Evolutionary conservation across 2,329 filamentous ascomycete species (phyloP).

Genomic region (Peltaster fructicola): DNA sequence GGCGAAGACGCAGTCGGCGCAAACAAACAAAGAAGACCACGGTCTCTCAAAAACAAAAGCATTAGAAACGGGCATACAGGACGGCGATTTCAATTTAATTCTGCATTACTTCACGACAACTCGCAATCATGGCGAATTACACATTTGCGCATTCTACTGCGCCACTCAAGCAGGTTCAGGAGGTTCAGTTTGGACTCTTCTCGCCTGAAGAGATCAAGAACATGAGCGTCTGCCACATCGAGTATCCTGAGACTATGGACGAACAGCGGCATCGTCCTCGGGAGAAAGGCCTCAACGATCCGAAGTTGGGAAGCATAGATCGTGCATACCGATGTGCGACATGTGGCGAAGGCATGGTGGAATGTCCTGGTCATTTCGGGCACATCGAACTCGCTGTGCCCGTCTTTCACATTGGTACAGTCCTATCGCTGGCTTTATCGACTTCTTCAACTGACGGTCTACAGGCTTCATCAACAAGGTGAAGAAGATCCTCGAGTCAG

Average conservation of each 20-base stretch:
- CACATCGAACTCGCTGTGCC: slow-evolving; percentile 96
- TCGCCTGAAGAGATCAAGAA: slow-evolving; percentile 98
- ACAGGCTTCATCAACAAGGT: slow-evolving; percentile 94
- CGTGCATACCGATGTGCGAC: slow-evolving; percentile 90
- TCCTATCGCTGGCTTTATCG: slow-evolving; percentile 13
- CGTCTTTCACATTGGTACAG: slow-evolving; percentile 71
- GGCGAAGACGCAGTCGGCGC: slow-evolving; percentile 4
- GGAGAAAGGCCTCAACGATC: slow-evolving; percentile 84
- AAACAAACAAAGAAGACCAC: too few species aligned
- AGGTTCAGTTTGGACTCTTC: slow-evolving; percentile 96
- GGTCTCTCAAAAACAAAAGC: too few species aligned
- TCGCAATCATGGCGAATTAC: slow-evolving; percentile 73
- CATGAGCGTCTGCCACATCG: slow-evolving; percentile 90
- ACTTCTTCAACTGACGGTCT: slow-evolving; percentile 6
- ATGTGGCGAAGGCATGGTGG: slow-evolving; percentile 85
- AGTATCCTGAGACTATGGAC: slow-evolving; percentile 99
- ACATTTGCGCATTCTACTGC: slow-evolving; percentile 86
- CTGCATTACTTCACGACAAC: slow-evolving; percentile 8
- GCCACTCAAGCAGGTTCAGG: slow-evolving; percentile 92
- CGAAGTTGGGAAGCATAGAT: slow-evolving; percentile 89
- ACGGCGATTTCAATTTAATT: too few species aligned
- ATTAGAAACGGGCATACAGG: too few species aligned
- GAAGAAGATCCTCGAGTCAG: slow-evolving; percentile 96
- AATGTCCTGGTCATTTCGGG: slow-evolving; percentile 95
- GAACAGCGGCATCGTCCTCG: slow-evolving; percentile 82